Evolutionary conservation across 768 basidiomycete genomes (phyloP).

Genomic region (Mycena crocata): DNA sequence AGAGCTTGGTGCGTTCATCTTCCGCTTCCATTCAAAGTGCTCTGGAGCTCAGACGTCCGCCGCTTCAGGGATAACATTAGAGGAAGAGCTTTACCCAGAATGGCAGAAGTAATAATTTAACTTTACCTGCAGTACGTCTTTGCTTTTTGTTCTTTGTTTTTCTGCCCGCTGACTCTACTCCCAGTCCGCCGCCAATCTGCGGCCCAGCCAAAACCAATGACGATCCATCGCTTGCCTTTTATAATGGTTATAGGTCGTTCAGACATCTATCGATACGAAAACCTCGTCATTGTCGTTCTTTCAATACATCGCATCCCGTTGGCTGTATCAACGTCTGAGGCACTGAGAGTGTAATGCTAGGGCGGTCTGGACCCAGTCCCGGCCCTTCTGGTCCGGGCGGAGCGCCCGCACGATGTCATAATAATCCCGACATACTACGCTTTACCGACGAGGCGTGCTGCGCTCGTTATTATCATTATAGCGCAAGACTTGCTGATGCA

Average conservation of each 20-base stretch:
- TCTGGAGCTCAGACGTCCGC: slow-evolving; percentile 1
- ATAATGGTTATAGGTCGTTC: slow-evolving; percentile 11
- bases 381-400: too few relatives aligned
- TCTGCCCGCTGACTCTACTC: background rate
- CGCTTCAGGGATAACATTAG: slow-evolving; percentile 50
- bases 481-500: too few relatives aligned
- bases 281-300: slow-evolving; percentile 22
- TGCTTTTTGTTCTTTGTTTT: background rate
- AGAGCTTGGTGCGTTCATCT: slow-evolving; percentile 81
- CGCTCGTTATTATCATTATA: too few relatives aligned
- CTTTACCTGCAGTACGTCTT: background rate
- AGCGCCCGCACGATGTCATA: too few relatives aligned
- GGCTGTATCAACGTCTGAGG: background rate
- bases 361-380: too few relatives aligned
- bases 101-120: slow-evolving; percentile 39
- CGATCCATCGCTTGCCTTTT: slow-evolving; percentile 14
- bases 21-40: background rate
- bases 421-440: too few relatives aligned
- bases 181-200: background rate
- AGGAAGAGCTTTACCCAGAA: slow-evolving; percentile 59
- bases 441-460: too few relatives aligned
- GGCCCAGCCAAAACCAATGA: slow-evolving; percentile 21
- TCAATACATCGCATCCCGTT: slow-evolving; percentile 21
- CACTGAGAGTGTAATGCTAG: too few relatives aligned
- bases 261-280: slow-evolving; percentile 10